Evolutionary conservation across 1,284 basidiomycete genomes (phyloP).

Genomic region (Leccinum fallax): DNA sequence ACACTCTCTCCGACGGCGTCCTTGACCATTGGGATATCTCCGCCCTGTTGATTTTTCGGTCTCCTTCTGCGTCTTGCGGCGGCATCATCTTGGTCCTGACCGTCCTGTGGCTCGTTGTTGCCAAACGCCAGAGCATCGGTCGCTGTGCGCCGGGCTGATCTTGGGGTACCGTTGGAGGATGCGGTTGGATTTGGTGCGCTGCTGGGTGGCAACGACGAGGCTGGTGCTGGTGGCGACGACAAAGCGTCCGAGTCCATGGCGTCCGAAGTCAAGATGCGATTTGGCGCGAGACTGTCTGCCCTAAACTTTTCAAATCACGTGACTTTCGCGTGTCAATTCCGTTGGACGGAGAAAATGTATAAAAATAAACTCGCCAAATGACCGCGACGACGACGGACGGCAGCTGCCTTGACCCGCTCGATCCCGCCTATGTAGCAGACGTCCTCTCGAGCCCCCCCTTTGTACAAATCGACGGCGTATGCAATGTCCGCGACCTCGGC

Average conservation of each 20-base stretch:
- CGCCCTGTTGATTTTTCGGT: slow-evolving; percentile 52
- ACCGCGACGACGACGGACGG: slow-evolving; percentile 19
- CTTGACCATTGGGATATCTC: slow-evolving; percentile 81
- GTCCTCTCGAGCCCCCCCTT: slow-evolving; percentile 69
- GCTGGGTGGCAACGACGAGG: slow-evolving; percentile 65
- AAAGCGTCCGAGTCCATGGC: slow-evolving; percentile 45
- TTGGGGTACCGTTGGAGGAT: slow-evolving; percentile 45
- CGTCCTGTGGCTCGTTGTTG: slow-evolving; percentile 56
- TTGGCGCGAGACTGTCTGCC: slow-evolving; percentile 48
- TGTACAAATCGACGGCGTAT: slow-evolving; percentile 64
- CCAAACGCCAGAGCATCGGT: slow-evolving; percentile 64
- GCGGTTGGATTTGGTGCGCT: slow-evolving; percentile 57
- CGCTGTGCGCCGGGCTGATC: slow-evolving; percentile 47
- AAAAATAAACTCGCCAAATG: slow-evolving; percentile 16
- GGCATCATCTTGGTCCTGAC: slow-evolving; percentile 41
- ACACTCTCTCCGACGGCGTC: slow-evolving; percentile 95
- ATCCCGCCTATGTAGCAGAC: slow-evolving; percentile 61
- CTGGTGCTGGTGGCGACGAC: slow-evolving; percentile 26
- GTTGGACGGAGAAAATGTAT: not conserved
- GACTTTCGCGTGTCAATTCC: slow-evolving; percentile 14
- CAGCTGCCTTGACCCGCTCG: slow-evolving; percentile 57
- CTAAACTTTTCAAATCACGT: slow-evolving; percentile 36
- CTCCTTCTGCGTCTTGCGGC: slow-evolving; percentile 45
- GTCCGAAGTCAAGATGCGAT: slow-evolving; percentile 11
- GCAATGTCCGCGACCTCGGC: slow-evolving; percentile 73